These are phyloP conservation scores for Trichophyton mentagrophytes DNA, from an alignment of 2,329 filamentous ascomycete genomes.

Conservation along the genomic window DNA sequence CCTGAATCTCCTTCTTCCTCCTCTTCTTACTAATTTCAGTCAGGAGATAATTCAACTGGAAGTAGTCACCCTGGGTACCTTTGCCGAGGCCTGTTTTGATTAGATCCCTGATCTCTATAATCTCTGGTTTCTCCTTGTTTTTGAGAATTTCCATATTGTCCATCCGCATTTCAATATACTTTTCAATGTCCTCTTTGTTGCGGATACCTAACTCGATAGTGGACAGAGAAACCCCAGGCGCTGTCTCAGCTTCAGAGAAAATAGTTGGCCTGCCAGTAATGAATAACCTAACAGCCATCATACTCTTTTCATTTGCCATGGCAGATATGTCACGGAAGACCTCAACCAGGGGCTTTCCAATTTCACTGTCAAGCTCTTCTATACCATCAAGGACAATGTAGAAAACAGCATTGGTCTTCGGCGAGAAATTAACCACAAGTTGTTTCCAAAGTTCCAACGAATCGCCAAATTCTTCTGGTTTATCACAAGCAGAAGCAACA, in stretches of 20 bases:
- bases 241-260: constrained; percentile 13
- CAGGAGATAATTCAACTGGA: constrained; percentile 17
- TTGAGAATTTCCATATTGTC: constrained; percentile 18
- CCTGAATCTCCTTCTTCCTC: constrained; percentile 19
- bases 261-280: constrained; percentile 14
- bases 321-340: constrained; percentile 13
- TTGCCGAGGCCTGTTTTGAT: constrained; percentile 15
- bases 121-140: constrained; percentile 12
- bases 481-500: constrained; percentile 12
- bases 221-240: constrained; percentile 8
- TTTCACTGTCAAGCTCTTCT: constrained; percentile 29
- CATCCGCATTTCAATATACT: constrained; percentile 18
- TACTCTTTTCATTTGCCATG: constrained; percentile 9
- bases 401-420: constrained; percentile 21
- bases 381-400: constrained; percentile 38
- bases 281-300: constrained; percentile 14
- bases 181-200: constrained; percentile 16
- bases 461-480: constrained; percentile 12
- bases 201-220: constrained; percentile 14
- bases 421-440: constrained; percentile 10
- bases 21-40: constrained; percentile 19
- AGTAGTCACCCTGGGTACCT: constrained; percentile 18
- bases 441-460: constrained; percentile 13
- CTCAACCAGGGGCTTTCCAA: constrained; percentile 15
- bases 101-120: constrained; percentile 15